Base-by-base conservation (phyloP, 1,284 basidiomycete genomes). In the Trichosporon sp. region DNA sequence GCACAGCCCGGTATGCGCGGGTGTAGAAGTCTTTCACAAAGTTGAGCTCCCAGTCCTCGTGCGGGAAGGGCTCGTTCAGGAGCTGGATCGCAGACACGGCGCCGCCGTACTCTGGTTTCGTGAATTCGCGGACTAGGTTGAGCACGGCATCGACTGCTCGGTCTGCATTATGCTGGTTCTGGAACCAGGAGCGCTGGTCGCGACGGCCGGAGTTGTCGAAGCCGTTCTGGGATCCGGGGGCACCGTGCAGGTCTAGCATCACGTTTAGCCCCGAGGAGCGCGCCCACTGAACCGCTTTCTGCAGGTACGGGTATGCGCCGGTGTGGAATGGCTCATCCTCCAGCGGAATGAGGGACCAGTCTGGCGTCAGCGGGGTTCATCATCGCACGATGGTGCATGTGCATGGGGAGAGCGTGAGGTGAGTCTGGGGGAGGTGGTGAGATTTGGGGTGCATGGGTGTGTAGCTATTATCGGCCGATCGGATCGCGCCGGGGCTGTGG, bases 131-230 rank as follows among this genome's bases (percentile, higher is more conserved):
- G 1, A 87, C 88, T 56, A 94, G 86, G 2, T 21, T 63, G 79
- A 89, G 88, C 77, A 96, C 88, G 73, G 93, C 86, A 8, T 85
- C 83, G 78, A 91, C 86, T 2, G 92, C 91, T 43, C 93, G 89
- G 63, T 88, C 85, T 48, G 94, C 86, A 76, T 93, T 90, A 19
- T 86, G 87, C 71, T 87, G 84, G 70, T 88, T 87, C 2, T 87
- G 87, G 14, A 92, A 90, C 94, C 93, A 97, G 40, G 84, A 76
- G 8, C 92, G 91, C 16, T 85, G 76, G 67, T 90, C 86, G 69
- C 85, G 88, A 56, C 90, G 90, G 4, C 94, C 94, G 12, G 91
- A 92, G 84, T 94, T 94, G 83, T 94, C 93, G 71, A 90, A 93
- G 6, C 86, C 85, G 78, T 88, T 94, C 84, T 95, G 91, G 76